Conservation (phyloP, 768 basidiomycete genomes). For the Macrolepiota dolichaula region DNA sequence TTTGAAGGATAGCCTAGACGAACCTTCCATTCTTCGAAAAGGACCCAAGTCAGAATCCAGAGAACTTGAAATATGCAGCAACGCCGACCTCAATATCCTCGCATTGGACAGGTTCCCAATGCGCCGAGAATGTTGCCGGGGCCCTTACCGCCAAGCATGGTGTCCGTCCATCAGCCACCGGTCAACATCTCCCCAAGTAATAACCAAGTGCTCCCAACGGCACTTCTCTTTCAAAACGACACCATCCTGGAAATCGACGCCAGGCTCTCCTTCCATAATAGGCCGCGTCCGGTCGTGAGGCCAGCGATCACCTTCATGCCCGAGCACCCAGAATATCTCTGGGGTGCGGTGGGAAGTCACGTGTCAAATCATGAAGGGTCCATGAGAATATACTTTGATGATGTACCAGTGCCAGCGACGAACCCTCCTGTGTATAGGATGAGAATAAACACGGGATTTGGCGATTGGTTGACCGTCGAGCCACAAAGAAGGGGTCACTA, state of each 20-base stretch:
- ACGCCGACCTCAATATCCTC: not conserved
- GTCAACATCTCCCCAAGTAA: not conserved
- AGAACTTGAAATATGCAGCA: not conserved
- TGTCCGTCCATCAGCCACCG: not conserved
- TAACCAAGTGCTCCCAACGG: not conserved
- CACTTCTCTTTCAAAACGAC: conserved; percentile 1
- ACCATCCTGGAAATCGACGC: not conserved
- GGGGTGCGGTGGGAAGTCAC: not conserved
- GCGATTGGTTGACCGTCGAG: not conserved
- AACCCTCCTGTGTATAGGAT: not conserved
- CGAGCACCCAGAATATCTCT: conserved; percentile 1
- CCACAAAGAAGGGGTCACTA: not conserved
- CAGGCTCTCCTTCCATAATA: not conserved
- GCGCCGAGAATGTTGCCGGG: not conserved
- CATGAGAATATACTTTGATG: not conserved
- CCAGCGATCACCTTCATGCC: conserved; percentile 5
- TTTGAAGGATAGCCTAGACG: not conserved
- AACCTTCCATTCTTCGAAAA: not conserved
- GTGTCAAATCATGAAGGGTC: not conserved
- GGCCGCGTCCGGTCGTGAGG: not conserved
- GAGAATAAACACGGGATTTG: not conserved
- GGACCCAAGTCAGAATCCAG: not conserved
- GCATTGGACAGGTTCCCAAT: not conserved
- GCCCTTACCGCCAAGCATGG: not conserved
- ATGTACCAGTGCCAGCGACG: conserved; percentile 1